Evolutionary conservation across 2,329 filamentous ascomycete genomes (phyloP), one percentile per base, ranked within the genome.

Genomic region (Colletotrichum viniferum): DNA sequence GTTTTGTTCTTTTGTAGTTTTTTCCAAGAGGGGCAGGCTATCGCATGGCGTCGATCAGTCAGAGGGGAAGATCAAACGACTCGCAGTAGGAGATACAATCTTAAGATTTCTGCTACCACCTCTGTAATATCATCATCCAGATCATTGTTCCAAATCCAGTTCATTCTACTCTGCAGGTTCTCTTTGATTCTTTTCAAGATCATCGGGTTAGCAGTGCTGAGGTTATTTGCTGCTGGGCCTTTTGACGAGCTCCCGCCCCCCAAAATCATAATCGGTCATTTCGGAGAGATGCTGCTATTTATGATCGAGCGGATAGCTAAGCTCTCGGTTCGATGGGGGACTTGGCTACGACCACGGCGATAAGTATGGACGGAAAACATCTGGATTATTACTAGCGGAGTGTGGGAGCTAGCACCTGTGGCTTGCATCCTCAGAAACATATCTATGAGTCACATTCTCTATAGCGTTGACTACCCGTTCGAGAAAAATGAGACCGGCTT

Each of bases 381-480:
- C 18, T 92, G 88, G 87, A 80, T 92, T 30, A 91, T 90, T 3
- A 91, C 90, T 2, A 88, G 86, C 69, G 90, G 90, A 4, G 86
- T 88, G 72, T 90, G 88, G 80, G 86, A 86, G 34, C 74, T 91
- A 21, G 84, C 82, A 68, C 87, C 86, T 7, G 78, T 92, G 82
- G 84, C 84, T 3, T 86, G 83, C 63, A 79, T 88, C 9, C 71
- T 88, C 60, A 77, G 85, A 71, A 87, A 86, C 9, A 89, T 86
- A 3, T 83, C 82, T n/a, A 83, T 86, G 21, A 88, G 90, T 28
- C 84, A 85, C 16, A 85, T 92, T 2, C 72, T 92, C 78, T 92
- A 89, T 78, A 90, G 88, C 75, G 87, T 91, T 13, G 90, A 92
- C 78, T 92, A 91, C 77, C 91, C 90, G 0, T 91, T 91, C 64